A percentile compares a stretch with the other conserved stretches of the same genome.
These are phyloP conservation scores for Suhomyces maxii DNA, from an alignment of 1,139 yeast genomes.

Conservation along the genomic window DNA sequence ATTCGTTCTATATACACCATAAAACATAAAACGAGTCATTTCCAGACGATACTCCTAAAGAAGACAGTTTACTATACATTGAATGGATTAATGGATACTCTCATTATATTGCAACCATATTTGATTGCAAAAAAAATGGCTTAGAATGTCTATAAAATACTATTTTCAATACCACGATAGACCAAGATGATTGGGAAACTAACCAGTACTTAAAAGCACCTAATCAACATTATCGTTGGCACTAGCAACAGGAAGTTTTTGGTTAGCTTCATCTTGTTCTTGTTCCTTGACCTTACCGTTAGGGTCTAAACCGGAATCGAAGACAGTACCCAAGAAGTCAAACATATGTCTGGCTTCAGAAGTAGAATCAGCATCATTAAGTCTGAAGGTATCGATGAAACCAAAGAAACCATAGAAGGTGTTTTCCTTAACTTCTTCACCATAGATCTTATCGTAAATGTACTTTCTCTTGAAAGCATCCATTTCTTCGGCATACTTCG, in stretches of 20 bases:
- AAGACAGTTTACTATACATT: too few relatives aligned
- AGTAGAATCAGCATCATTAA: conserved; percentile 17
- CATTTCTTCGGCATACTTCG: conserved; percentile 67
- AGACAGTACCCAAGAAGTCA: conserved; percentile 69
- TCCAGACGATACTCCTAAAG: too few relatives aligned
- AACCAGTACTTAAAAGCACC: not conserved
- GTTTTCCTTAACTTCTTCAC: conserved; percentile 84
- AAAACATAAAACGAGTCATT: too few relatives aligned
- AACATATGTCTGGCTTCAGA: conserved; percentile 52
- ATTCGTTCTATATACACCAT: too few relatives aligned
- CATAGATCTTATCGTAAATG: conserved; percentile 89
- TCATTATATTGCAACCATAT: too few relatives aligned
- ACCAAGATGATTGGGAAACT: not conserved
- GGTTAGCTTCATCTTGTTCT: conserved; percentile 2
- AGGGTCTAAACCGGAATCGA: conserved; percentile 26
- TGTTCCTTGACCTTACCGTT: conserved; percentile 8
- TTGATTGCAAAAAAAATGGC: too few relatives aligned
- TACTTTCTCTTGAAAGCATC: conserved; percentile 82
- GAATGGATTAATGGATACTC: too few relatives aligned
- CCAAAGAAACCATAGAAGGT: conserved; percentile 87
- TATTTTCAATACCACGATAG: not conserved
- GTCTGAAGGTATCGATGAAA: conserved; percentile 71
- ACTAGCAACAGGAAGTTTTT: conserved; percentile 3
- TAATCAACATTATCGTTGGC: conserved; percentile 12
- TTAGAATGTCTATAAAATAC: not conserved